These are phyloP conservation scores for Fusarium veterinarium DNA, from an alignment of 2,329 filamentous ascomycete genomes.

Conservation along the genomic window DNA sequence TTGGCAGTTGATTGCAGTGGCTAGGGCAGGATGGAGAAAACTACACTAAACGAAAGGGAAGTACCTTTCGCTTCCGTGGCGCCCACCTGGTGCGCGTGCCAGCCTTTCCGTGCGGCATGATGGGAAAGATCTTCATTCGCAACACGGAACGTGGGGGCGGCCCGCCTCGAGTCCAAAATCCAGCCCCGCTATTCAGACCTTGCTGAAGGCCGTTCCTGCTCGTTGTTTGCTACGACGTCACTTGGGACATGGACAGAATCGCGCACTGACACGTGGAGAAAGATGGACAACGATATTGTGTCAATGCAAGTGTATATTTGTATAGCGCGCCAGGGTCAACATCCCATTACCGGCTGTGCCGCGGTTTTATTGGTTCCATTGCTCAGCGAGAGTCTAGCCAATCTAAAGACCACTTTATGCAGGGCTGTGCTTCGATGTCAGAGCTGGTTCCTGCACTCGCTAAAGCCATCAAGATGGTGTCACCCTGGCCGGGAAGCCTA, in stretches of 20 bases:
- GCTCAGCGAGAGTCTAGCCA: no score
- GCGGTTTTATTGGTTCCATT: background rate
- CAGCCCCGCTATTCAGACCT: background rate
- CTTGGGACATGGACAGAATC: no score
- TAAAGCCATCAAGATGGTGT: background rate
- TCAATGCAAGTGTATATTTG: background rate
- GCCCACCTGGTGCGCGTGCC: background rate
- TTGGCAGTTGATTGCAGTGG: background rate
- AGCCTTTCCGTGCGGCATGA: background rate
- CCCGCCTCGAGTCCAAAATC: background rate
- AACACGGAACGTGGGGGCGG: background rate
- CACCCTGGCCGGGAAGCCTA: background rate
- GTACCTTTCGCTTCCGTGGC: background rate
- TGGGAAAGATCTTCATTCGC: background rate
- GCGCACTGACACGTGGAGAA: no score
- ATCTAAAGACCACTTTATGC: background rate
- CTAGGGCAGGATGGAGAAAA: background rate
- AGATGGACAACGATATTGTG: background rate
- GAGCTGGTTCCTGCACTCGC: background rate
- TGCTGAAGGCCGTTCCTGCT: background rate
- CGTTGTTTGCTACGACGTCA: background rate
- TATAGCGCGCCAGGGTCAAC: background rate
- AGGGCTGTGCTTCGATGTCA: background rate
- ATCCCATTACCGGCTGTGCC: background rate
- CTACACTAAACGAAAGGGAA: background rate